Evolutionary conservation across 2,329 filamentous ascomycete species (phyloP), one percentile per base, ranked within the genome.

Genomic region (Thermoascus crustaceus): DNA sequence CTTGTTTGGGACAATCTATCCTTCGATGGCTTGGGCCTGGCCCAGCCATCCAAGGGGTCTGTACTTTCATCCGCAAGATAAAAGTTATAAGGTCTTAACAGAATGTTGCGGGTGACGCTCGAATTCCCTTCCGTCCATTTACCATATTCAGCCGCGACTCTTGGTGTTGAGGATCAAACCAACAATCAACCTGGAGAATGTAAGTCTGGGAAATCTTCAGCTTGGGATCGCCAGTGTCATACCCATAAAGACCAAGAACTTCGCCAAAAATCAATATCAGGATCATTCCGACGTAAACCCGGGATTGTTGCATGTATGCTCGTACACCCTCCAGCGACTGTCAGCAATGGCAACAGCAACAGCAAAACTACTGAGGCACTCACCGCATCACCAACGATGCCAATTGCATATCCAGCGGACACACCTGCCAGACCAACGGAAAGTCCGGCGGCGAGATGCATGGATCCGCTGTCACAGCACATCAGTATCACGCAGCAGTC

Each of bases 261-360:
- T 98, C 91, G 38, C 86, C 91, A 59, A 98, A 98, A 76, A 98
- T 98, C 45, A 96, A 75, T 50, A 96, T 96, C 53, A 98, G 68
- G 30, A 98, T 89, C 91, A 96, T 96, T 63, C 91, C 91, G 32
- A 98, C 91, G 52, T 95, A 98, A 47, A 98, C 83, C 45, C 89
- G 78, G 32, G 85, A 93, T 64, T 98, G 91, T 54, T 86, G 78
- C 87, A 98, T 94, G 68, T 93, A 96, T 38, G 87, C 80, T 51
- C 91, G 80, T 35, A 96, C 89, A 42, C 91, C 77, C 73, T 76
- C 25, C 16, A 24, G 30, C 19, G 36, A 24, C 16, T 7, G 41
- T 60, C 42, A 61, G 48, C 14, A 42, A 34, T 10, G 23, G 16
- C 11, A 16, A 9, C 31, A 16, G 11, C n/a, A 20, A 32, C 26